Evolutionary conservation across 257 asterid genomes (phyloP).

Genomic region (Lycium ferocissimum): DNA sequence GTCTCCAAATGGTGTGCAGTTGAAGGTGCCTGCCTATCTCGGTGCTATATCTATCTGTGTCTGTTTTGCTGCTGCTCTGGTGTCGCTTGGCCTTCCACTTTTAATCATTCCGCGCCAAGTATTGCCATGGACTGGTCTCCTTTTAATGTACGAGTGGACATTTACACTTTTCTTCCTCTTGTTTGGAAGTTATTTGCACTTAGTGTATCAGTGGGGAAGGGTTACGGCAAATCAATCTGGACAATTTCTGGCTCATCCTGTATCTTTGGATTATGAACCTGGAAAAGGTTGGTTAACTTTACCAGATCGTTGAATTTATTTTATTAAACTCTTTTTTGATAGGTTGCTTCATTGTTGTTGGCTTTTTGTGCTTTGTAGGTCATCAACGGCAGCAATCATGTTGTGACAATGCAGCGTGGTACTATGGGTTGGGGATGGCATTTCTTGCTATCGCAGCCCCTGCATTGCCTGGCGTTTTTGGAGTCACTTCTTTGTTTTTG

Average conservation of each 20-base stretch:
- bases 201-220: conserved; percentile 74
- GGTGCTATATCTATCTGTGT: conserved; percentile 66
- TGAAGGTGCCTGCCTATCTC: conserved; percentile 75
- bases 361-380: conserved; percentile 54
- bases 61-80: conserved; percentile 65
- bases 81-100: conserved; percentile 77
- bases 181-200: conserved; percentile 75
- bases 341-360: conserved; percentile 28
- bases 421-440: conserved; percentile 80
- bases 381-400: conserved; percentile 73
- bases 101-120: conserved; percentile 83
- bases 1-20: conserved; percentile 58
- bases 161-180: conserved; percentile 78
- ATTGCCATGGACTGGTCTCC: conserved; percentile 94
- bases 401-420: conserved; percentile 68
- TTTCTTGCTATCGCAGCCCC: conserved; percentile 81
- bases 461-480: conserved; percentile 76
- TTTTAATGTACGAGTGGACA: conserved; percentile 95
- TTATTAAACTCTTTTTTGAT: conserved; percentile 29
- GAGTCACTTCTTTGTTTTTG: conserved; percentile 79
- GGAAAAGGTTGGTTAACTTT: conserved; percentile 69
- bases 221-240: conserved; percentile 58
- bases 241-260: conserved; percentile 49
- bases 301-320: conserved; percentile 3
- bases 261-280: conserved; percentile 67